Base-by-base conservation (phyloP, 2,329 filamentous ascomycete species). In the Aureobasidium sp. region DNA sequence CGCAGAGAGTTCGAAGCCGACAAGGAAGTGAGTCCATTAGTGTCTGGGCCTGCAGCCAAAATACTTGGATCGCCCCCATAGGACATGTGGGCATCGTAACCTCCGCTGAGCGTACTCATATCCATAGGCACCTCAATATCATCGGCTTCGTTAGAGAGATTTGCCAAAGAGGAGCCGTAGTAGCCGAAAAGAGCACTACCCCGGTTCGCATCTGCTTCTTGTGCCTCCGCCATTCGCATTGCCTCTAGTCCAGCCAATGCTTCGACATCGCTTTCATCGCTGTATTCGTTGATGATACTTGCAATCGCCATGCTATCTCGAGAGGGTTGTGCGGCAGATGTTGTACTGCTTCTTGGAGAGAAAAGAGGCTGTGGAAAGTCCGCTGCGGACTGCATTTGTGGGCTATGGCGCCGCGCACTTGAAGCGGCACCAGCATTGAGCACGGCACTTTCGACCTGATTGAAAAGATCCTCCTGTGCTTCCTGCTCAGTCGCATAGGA, bases 221-320 rank as follows among this genome's bases (percentile, higher is more conserved):
- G 81, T 72, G 91, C 84, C 64, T 96, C 91, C 5, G 91, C 91
- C 76, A 92, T 85, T 63, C 86, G 86, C 82, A 97, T 85, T 67
- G 91, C 91, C 71, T 89, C 84, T 57, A 95, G 77, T 17, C 94
- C 93, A 64, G 90, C 90, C 42, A 88, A 87, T 23, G 89, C 93
- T 73, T 97, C 93, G 0, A 89, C 86, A 70, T 97, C 93, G 70
- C 91, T 95, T 55, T 95, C 91, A 61, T 93, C 88, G 65, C 80
- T 80, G 67, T 81, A 81, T 6, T 77, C 55, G 34, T 60, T 60
- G 48, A 59, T 53, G 29, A 58, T 53, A 29, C 37, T 50, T 34
- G 23, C 44, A 12, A 58, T 48, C 10, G 42, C 41, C 44, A 58
- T 56, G 34, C 50, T 50, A 20, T 55, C 61, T 23, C 53, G 52